Evolutionary conservation across 176 grass and related monocot genomes (phyloP).

Genomic region (Pontederia paniculata): DNA sequence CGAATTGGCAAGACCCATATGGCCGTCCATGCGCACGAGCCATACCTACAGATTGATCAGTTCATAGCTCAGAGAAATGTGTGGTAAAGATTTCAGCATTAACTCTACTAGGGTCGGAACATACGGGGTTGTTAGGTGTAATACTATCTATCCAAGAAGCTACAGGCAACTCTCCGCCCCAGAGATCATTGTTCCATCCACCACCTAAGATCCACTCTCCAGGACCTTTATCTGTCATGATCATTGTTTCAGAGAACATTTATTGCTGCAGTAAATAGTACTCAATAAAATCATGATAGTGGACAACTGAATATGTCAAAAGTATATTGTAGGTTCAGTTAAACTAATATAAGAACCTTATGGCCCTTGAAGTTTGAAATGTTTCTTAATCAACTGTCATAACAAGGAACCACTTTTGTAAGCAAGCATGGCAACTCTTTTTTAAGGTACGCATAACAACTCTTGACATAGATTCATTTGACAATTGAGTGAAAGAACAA

Average conservation of each 20-base stretch:
- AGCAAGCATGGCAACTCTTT: too few species aligned
- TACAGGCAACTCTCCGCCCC: slow-evolving; percentile 45
- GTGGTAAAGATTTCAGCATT: too few species aligned
- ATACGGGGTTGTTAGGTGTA: slow-evolving; percentile 71
- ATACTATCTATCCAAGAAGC: slow-evolving; percentile 79
- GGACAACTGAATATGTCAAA: background rate
- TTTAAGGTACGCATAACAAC: too few species aligned
- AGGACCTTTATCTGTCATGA: slow-evolving; percentile 35
- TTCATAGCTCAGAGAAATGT: background rate
- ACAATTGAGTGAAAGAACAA: too few species aligned
- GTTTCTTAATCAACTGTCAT: too few species aligned
- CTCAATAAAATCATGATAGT: background rate
- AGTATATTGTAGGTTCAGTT: too few species aligned
- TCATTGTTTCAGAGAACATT: slow-evolving; percentile 3
- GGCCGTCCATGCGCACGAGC: slow-evolving; percentile 78
- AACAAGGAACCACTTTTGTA: too few species aligned
- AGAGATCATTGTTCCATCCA: slow-evolving; percentile 86
- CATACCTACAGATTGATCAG: slow-evolving; percentile 42
- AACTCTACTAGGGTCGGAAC: slow-evolving; percentile 17
- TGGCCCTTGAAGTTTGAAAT: too few species aligned
- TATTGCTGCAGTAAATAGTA: background rate
- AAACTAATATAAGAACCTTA: too few species aligned
- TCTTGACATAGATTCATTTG: too few species aligned
- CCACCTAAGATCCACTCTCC: slow-evolving; percentile 68
- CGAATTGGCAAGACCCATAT: slow-evolving; percentile 84